A percentile compares a stretch with the other conserved stretches of the same genome.
These are phyloP conservation scores for Anacardium occidentale DNA, from an alignment of 345 rosid species.

Conservation along the genomic window DNA sequence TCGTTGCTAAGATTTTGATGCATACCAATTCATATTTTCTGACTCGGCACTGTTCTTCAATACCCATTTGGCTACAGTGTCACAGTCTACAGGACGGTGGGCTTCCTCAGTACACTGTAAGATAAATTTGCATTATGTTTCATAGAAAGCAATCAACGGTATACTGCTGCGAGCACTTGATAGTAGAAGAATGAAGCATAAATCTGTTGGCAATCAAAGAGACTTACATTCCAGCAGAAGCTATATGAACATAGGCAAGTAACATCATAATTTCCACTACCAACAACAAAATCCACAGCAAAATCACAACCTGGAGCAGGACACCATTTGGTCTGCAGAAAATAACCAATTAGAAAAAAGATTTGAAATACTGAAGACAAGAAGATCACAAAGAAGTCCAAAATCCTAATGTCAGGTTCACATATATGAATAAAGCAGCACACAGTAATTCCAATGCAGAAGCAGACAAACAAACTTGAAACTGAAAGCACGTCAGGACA, in stretches of 20 bases:
- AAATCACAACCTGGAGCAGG: conserved; percentile 91
- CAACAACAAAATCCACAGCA: conserved; percentile 74
- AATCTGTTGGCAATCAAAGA: conserved; percentile 8
- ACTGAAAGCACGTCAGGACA: neutral
- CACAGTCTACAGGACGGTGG: conserved; percentile 83
- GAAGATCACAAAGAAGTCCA: neutral
- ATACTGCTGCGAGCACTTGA: neutral
- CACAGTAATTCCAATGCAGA: neutral
- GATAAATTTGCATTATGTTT: conserved; percentile 1
- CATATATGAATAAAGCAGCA: neutral
- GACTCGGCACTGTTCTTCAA: conserved; percentile 80
- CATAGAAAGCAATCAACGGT: conserved; percentile 1
- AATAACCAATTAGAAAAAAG: conserved; percentile 8
- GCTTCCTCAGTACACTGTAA: conserved; percentile 81
- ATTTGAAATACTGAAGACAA: neutral
- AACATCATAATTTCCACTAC: conserved; percentile 74
- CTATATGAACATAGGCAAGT: conserved; percentile 59
- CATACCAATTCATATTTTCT: conserved; percentile 83
- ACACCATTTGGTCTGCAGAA: conserved; percentile 81
- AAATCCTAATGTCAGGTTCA: neutral
- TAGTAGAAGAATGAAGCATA: neutral
- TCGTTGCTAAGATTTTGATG: conserved; percentile 2
- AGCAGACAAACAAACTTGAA: neutral
- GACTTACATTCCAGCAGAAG: conserved; percentile 89
- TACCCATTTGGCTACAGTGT: conserved; percentile 72